Conservation (phyloP, 208 protist species). For the Naegleria fowleri region DNA sequence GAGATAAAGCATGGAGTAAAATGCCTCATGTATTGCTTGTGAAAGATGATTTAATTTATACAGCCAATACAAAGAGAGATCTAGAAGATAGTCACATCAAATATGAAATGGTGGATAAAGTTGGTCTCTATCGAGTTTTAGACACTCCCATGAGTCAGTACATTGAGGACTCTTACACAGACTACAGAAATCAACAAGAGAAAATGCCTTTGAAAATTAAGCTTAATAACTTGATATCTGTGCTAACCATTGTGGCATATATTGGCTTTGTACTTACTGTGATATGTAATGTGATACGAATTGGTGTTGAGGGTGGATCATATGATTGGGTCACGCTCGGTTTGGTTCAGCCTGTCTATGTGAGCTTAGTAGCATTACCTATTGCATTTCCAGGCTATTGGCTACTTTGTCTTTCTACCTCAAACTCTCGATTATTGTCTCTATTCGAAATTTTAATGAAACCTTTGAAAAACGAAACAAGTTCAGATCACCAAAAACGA, state of each 20-base stretch:
- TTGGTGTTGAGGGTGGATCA: neutral
- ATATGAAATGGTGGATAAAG: neutral
- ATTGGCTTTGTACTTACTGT: neutral
- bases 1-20: conserved; percentile 1
- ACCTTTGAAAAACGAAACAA: neutral
- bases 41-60: neutral
- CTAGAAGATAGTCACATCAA: neutral
- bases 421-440: neutral
- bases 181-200: neutral
- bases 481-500: neutral
- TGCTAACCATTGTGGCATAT: neutral
- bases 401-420: neutral
- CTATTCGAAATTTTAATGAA: neutral
- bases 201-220: neutral
- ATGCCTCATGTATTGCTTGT: conserved; percentile 5
- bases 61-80: neutral
- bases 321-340: neutral
- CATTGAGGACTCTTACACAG: neutral
- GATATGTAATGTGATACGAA: neutral
- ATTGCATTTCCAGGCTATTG: neutral
- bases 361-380: neutral
- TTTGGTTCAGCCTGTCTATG: neutral
- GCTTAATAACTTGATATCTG: neutral
- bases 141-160: neutral
- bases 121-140: neutral